Evolutionary conservation across 352 stramenopile species (phyloP).

Genomic region (Chrysophaeum taylorii): DNA sequence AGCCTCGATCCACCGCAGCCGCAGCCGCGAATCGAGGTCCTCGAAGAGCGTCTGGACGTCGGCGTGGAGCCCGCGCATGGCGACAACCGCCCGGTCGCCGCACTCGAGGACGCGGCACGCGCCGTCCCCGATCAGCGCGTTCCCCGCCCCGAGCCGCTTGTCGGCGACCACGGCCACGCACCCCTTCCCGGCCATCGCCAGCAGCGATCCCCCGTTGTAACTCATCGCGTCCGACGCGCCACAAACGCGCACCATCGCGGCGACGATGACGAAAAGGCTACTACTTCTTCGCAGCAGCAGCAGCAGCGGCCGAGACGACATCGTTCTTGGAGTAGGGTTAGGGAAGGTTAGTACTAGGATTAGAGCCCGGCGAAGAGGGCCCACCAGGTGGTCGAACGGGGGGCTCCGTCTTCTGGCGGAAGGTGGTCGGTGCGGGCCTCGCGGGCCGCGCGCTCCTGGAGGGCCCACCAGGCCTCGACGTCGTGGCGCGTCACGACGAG

Average conservation of each 20-base stretch:
- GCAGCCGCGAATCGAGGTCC: background rate
- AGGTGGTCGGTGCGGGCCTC: no score
- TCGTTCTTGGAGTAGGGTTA: no score
- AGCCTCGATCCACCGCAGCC: background rate
- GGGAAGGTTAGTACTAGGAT: no score
- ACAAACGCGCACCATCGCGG: background rate
- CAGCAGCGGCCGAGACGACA: no score
- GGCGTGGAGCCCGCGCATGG: background rate
- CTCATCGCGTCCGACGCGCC: background rate
- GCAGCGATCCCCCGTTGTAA: background rate
- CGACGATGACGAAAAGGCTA: background rate
- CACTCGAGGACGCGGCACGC: background rate
- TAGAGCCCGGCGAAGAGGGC: no score
- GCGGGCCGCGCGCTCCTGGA: no score
- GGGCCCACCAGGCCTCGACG: no score
- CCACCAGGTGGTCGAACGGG: no score
- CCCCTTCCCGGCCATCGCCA: background rate
- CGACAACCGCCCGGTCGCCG: background rate
- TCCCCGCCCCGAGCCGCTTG: background rate
- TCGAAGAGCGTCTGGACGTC: slow-evolving; percentile 6
- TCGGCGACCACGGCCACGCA: background rate
- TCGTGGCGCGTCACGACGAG: no score
- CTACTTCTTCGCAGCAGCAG: no score
- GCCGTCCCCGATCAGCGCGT: background rate
- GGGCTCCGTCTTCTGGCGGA: no score